Base-by-base conservation (phyloP, 2,329 filamentous ascomycete species). In the Penicillium sp. region DNA sequence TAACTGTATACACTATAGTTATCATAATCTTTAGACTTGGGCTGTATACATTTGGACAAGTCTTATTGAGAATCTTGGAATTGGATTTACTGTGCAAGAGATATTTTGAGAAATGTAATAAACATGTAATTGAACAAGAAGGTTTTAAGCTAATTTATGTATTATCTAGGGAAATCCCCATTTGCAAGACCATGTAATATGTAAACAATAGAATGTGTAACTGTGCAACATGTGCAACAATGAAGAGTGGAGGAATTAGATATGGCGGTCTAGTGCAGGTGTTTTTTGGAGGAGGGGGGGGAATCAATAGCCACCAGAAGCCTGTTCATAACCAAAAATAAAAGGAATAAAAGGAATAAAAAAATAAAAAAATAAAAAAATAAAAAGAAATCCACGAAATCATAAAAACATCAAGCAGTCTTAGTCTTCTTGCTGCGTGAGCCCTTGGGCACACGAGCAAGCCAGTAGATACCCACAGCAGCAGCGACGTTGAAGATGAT, bases 401-500 rank as follows among this genome's bases (percentile, higher is more conserved):
- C 8, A 9, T 23, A 40, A 36, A 49, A 21, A 6, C 2, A 34
- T 44, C 15, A 39, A 27, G 31, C 60, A 41, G 34, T 53, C 60
- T 70, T 66, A 6, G 53, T 47, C 41, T 53, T 65, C 60, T 67
- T 67, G 60, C 51, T 70, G 50, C 66, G 64, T 31, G 57, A 56
- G 10, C 60, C 68, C 68, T 78, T 78, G 4, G 76, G 76, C 4
- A 88, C 84, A 15, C 86, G 75, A 65, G 86, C 83, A 21, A 85
- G 62, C 70, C 83, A 91, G 72, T 91, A 91, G 1, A 86, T 72
- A 11, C 78, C 60, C 2, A 89, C 75, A 0, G 87, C 85, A 2
- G 80, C 75, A 39, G 73, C 72, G 39, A 88, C 80, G 64, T 90
- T 88, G 71, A 90, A 88, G 0, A 75, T 58, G 39, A 90, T 81